A percentile compares a stretch with the other conserved stretches of the same genome.
Conservation (phyloP, 2,329 filamentous ascomycete species). For the Sphaerulina musiva region DNA sequence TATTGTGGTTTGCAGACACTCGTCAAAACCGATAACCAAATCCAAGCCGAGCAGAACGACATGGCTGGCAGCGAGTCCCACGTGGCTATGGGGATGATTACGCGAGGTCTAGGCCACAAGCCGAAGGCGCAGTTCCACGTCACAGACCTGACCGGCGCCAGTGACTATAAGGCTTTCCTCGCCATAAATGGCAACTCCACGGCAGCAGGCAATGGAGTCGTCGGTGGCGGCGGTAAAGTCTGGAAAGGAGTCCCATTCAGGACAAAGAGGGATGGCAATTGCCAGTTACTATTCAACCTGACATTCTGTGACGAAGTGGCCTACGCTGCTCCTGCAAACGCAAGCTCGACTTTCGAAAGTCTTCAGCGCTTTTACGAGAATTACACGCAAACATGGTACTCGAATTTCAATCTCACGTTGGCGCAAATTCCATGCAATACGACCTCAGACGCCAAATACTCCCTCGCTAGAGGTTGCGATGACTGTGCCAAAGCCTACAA, state of each 20-base stretch:
- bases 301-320: slow-evolving; percentile 81
- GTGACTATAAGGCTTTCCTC: slow-evolving; percentile 66
- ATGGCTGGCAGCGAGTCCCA: slow-evolving; percentile 41
- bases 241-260: slow-evolving; percentile 65
- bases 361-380: slow-evolving; percentile 72
- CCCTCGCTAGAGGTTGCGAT: slow-evolving; percentile 66
- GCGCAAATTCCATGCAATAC: slow-evolving; percentile 82
- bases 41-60: slow-evolving; percentile 48
- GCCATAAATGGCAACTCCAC: slow-evolving; percentile 55
- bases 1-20: slow-evolving; percentile 64
- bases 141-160: slow-evolving; percentile 63
- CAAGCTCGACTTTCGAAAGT: slow-evolving; percentile 46
- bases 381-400: slow-evolving; percentile 62
- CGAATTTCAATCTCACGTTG: slow-evolving; percentile 73
- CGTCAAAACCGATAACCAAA: slow-evolving; percentile 57
- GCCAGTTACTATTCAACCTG: slow-evolving; percentile 79
- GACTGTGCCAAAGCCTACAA: slow-evolving; percentile 81
- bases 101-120: slow-evolving; percentile 56
- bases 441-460: slow-evolving; percentile 66
- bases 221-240: slow-evolving; percentile 69
- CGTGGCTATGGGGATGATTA: slow-evolving; percentile 58
- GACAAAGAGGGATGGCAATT: slow-evolving; percentile 78
- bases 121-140: slow-evolving; percentile 88
- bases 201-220: slow-evolving; percentile 47
- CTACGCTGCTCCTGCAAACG: slow-evolving; percentile 83